These are phyloP conservation scores for Phragmites australis DNA, from an alignment of 176 grass and related monocot genomes.

Conservation along the genomic window DNA sequence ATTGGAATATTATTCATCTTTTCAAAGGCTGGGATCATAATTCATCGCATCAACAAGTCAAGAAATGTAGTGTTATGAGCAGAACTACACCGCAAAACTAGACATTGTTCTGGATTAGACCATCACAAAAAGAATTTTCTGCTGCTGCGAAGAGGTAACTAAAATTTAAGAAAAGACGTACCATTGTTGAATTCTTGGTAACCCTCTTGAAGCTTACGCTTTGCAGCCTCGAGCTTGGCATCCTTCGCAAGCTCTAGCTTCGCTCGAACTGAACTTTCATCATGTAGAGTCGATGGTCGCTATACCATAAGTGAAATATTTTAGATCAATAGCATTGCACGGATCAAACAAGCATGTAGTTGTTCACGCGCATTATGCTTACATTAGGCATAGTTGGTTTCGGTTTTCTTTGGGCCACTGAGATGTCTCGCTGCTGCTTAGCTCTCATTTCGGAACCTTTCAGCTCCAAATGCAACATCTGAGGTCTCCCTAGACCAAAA, in stretches of 20 bases:
- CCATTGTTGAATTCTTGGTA: conserved; percentile 68
- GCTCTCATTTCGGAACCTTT: background rate
- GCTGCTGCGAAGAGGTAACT: background rate
- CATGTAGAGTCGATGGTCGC: background rate
- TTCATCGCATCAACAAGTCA: background rate
- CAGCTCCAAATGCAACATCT: background rate
- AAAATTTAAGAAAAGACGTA: background rate
- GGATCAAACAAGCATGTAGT: background rate
- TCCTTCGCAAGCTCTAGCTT: conserved; percentile 42
- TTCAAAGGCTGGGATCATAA: background rate
- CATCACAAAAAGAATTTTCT: background rate
- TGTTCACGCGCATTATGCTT: background rate
- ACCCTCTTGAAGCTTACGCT: conserved; percentile 66
- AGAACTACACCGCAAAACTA: background rate
- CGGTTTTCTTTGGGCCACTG: conserved; percentile 34
- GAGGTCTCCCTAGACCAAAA: conserved; percentile 41
- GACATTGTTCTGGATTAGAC: background rate
- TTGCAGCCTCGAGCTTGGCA: conserved; percentile 54
- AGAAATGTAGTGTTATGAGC: background rate
- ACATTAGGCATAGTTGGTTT: conserved; percentile 40
- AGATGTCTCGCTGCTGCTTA: background rate
- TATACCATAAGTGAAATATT: conserved; percentile 6
- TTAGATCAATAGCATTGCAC: background rate
- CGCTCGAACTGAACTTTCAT: background rate
- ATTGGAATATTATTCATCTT: background rate